Conservation (phyloP, 495 filamentous ascomycete genomes). For the Cercophora sp. region DNA sequence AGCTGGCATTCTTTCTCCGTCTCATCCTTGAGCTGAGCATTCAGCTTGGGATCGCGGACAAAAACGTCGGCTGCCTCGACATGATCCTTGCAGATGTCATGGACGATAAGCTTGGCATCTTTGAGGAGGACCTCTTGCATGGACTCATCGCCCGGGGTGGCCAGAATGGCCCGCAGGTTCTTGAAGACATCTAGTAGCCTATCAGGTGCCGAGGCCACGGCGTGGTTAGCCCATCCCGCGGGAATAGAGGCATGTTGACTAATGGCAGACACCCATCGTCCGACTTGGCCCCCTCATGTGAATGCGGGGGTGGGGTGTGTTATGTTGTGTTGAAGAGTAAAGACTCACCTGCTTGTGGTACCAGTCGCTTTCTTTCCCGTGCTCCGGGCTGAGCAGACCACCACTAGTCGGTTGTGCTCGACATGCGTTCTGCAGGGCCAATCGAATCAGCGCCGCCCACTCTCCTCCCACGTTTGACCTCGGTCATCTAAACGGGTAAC, state of each 20-base stretch:
- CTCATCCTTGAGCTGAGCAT: constrained; percentile 50
- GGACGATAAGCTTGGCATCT: constrained; percentile 65
- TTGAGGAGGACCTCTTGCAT: constrained; percentile 63
- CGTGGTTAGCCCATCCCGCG: constrained; percentile 1
- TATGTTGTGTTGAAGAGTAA: constrained; percentile 1
- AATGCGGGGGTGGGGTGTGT: constrained; percentile 6
- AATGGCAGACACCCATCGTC: constrained; percentile 5
- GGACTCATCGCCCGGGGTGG: constrained; percentile 58
- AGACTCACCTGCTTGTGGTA: constrained; percentile 86
- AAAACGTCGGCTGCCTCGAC: constrained; percentile 59
- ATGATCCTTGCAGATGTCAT: constrained; percentile 73
- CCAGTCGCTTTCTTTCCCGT: constrained; percentile 86
- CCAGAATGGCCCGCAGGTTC: constrained; percentile 64
- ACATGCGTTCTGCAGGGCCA: constrained; percentile 56
- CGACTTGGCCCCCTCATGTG: background rate
- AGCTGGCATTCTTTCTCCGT: constrained; percentile 70
- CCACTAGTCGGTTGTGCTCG: constrained; percentile 64
- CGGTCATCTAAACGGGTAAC: too few species aligned
- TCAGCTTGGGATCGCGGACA: constrained; percentile 58
- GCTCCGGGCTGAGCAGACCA: constrained; percentile 91
- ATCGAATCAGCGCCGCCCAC: constrained; percentile 7
- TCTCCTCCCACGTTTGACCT: too few species aligned
- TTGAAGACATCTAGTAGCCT: constrained; percentile 56
- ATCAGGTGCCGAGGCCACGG: background rate
- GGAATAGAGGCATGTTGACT: constrained; percentile 6